Conservation (phyloP, 1,284 basidiomycete genomes). For the Ceratobasidium sp. region DNA sequence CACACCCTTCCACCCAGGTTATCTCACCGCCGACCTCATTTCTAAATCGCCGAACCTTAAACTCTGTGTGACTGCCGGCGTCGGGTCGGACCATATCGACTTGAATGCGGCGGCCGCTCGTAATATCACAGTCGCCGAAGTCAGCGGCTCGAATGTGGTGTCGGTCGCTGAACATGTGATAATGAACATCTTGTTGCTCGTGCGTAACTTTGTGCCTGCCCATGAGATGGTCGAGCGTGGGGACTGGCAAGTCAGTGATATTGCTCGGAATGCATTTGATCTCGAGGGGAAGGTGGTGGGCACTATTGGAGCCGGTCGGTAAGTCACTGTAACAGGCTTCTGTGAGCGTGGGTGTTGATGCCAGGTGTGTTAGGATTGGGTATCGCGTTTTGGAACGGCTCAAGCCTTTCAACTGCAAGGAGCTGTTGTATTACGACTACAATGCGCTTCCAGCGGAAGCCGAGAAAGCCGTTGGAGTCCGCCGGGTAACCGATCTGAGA, state of each 20-base stretch:
- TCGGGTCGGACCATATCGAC: constrained; percentile 95
- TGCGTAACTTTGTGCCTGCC: constrained; percentile 88
- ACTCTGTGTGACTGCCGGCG: constrained; percentile 93
- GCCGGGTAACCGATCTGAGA: constrained; percentile 86
- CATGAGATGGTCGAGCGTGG: constrained; percentile 89
- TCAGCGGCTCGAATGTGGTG: constrained; percentile 88
- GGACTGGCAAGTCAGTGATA: constrained; percentile 88
- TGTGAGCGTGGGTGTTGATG: background rate
- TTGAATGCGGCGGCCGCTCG: constrained; percentile 88
- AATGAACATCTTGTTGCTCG: constrained; percentile 86
- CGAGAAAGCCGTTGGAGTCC: constrained; percentile 77
- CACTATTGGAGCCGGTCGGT: constrained; percentile 83
- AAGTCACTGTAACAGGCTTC: background rate
- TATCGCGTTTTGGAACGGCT: constrained; percentile 92
- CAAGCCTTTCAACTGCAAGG: constrained; percentile 89
- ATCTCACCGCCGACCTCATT: constrained; percentile 36
- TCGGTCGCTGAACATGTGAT: constrained; percentile 95
- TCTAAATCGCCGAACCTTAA: constrained; percentile 89
- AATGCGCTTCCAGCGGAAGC: constrained; percentile 78
- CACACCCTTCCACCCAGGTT: constrained; percentile 87
- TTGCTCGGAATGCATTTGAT: constrained; percentile 88
- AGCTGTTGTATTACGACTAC: constrained; percentile 96
- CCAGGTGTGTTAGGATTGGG: constrained; percentile 72
- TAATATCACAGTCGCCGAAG: constrained; percentile 86
- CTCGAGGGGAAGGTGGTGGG: constrained; percentile 93